Conservation (phyloP, 805 yeast species). For the Saturnispora saitoi region DNA sequence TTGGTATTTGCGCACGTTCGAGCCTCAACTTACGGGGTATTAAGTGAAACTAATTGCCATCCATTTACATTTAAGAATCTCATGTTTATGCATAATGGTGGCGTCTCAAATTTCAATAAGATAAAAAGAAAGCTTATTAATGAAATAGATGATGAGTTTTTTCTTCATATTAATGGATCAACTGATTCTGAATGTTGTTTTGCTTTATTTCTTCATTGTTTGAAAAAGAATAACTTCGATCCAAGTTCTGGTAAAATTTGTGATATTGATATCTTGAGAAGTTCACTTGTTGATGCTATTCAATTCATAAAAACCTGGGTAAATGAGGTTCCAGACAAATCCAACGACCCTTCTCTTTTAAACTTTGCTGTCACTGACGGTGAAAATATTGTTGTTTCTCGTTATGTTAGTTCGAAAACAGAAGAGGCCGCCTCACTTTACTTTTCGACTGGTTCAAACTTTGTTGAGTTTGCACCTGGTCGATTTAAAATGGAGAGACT, state of each 20-base stretch:
- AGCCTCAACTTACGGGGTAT: conserved; percentile 91
- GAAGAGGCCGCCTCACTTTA: conserved; percentile 97
- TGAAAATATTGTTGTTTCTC: conserved; percentile 68
- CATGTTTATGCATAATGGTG: conserved; percentile 98
- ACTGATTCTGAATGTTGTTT: conserved; percentile 96
- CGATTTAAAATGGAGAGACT: conserved; percentile 90
- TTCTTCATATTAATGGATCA: conserved; percentile 78
- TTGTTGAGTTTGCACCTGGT: conserved; percentile 85
- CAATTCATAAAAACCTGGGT: conserved; percentile 76
- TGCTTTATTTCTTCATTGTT: conserved; percentile 75
- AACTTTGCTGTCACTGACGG: conserved; percentile 97
- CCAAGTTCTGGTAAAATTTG: conserved; percentile 34
- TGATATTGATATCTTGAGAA: conserved; percentile 46
- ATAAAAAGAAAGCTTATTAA: conserved; percentile 68
- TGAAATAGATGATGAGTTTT: conserved; percentile 72
- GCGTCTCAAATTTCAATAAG: conserved; percentile 59
- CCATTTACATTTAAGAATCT: conserved; percentile 83
- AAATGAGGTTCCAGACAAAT: conserved; percentile 36
- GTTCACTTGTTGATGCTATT: conserved; percentile 67
- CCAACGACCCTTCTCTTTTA: conserved; percentile 68
- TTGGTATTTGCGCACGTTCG: conserved; percentile 92
- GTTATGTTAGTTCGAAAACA: conserved; percentile 80
- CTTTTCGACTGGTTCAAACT: conserved; percentile 87
- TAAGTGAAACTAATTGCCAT: conserved; percentile 94
- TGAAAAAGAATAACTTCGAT: conserved; percentile 67